These are phyloP conservation scores for Dendrobium catenatum DNA, from an alignment of 106 monocot species.

Conservation along the genomic window DNA sequence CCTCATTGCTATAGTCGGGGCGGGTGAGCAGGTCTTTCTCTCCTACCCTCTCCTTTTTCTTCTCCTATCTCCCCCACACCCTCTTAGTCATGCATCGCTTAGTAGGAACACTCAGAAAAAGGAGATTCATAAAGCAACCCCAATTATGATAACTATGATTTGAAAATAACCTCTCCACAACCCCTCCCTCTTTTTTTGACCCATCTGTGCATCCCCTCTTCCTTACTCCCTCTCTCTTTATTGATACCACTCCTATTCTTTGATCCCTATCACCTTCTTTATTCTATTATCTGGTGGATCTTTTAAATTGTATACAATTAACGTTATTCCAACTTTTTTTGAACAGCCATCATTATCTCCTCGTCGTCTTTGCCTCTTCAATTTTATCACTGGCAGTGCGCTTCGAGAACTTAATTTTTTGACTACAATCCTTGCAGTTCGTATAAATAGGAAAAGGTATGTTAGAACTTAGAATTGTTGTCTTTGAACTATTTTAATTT, in stretches of 20 bases:
- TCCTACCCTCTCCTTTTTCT: background rate
- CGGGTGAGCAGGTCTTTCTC: slow-evolving; percentile 76
- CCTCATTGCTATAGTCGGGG: slow-evolving; percentile 80
- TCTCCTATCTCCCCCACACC: background rate
- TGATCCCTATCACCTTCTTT: too few relatives aligned
- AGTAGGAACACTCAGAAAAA: background rate
- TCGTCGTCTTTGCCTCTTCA: slow-evolving; percentile 74
- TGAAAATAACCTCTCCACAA: background rate
- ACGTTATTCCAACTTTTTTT: slow-evolving; percentile 7
- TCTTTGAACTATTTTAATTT: background rate
- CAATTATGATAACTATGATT: background rate
- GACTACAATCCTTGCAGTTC: slow-evolving; percentile 83
- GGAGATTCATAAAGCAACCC: background rate
- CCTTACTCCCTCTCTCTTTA: background rate
- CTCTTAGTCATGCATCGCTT: background rate
- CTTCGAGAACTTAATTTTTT: slow-evolving; percentile 79
- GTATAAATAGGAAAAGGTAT: slow-evolving; percentile 81
- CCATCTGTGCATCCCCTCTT: background rate
- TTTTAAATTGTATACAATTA: background rate
- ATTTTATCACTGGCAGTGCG: slow-evolving; percentile 45
- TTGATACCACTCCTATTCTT: background rate
- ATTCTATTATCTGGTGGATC: background rate
- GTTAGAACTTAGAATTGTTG: background rate
- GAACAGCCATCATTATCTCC: slow-evolving; percentile 84
- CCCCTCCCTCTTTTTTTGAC: slow-evolving; percentile 1